Evolutionary conservation across 805 yeast species (phyloP), one percentile per base, ranked within the genome.

Genomic region (Starmerella vaccinii): DNA sequence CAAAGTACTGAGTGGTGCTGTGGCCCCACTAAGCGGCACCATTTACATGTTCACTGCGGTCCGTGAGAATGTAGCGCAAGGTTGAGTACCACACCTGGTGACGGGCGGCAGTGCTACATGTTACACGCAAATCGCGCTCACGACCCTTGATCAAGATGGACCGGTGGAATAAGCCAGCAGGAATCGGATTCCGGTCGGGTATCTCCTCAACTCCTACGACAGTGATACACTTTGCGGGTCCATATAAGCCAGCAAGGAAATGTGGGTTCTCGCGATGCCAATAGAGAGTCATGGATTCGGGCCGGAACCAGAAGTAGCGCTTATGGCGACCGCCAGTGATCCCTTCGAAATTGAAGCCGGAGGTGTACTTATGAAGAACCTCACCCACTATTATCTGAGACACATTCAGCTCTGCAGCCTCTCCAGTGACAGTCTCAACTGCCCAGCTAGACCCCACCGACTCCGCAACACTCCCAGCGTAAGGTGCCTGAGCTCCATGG

Each of bases 371-470:
- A 76, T 75, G 81, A 51, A 89, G 70, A 57, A 80, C 85, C 63
- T 90, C 97, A 47, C 98, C 98, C 65, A 89, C 84, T 40, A 90
- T 88, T 4, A 92, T 84, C 67, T 90, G 97, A 0, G 97, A 84
- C 50, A 90, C 77, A 1, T 90, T 89, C 2, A 30, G 37, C 22
- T 44, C 46, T 7, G 45, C 47, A 19, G 51, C 50, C 87, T 87
- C 57, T 84, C 80, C 75, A 84, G 33, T 19, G 37, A 49, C 21
- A 2, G 53, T 39, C 22, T 27, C 18, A 6, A 49, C 30, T 2
- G 53, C 45, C 50, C 52, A 44, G n/a, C 23, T 35, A 3, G 56
- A 53, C 26, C 15, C 34, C 15, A 49, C 34, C 4, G 32, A 18
- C 18, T 21, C 40, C 12, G 46, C 30, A 7, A 47, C 4, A 7